These are phyloP conservation scores for Astraeus odoratus DNA, from an alignment of 768 basidiomycete species.

Conservation along the genomic window DNA sequence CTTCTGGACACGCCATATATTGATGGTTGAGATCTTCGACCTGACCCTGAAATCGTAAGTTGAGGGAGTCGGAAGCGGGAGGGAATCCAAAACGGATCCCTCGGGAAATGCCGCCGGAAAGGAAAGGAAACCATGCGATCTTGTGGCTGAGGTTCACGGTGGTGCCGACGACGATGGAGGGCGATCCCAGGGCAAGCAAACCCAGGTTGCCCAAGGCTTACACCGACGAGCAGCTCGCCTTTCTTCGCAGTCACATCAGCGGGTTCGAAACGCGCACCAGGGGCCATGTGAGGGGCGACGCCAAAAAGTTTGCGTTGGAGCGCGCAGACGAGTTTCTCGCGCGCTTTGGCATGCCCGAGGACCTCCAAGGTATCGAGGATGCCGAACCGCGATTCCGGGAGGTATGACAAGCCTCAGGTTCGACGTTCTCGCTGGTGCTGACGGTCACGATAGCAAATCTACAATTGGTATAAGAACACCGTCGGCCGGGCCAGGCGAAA, in stretches of 20 bases:
- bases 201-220: conserved; percentile 59
- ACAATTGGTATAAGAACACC: conserved; percentile 72
- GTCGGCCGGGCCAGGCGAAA: conserved; percentile 54
- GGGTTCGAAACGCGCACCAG: conserved; percentile 57
- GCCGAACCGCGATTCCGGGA: conserved; percentile 56
- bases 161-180: conserved; percentile 30
- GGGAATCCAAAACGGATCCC: conserved; percentile 18
- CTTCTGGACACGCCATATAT: background rate
- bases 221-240: conserved; percentile 55
- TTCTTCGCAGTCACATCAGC: conserved; percentile 43
- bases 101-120: conserved; percentile 17
- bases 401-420: conserved; percentile 26
- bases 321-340: conserved; percentile 54
- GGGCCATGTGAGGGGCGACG: conserved; percentile 57
- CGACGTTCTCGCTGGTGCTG: conserved; percentile 3
- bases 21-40: background rate
- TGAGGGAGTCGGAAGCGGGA: too few species aligned
- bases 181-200: conserved; percentile 61
- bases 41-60: background rate
- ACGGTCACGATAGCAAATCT: conserved; percentile 45
- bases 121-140: conserved; percentile 3
- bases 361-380: conserved; percentile 49
- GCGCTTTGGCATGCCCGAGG: conserved; percentile 50
- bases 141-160: conserved; percentile 17
- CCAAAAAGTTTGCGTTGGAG: conserved; percentile 62